Conservation (phyloP, 1,139 yeast genomes). For the Kodamaea sp. region DNA sequence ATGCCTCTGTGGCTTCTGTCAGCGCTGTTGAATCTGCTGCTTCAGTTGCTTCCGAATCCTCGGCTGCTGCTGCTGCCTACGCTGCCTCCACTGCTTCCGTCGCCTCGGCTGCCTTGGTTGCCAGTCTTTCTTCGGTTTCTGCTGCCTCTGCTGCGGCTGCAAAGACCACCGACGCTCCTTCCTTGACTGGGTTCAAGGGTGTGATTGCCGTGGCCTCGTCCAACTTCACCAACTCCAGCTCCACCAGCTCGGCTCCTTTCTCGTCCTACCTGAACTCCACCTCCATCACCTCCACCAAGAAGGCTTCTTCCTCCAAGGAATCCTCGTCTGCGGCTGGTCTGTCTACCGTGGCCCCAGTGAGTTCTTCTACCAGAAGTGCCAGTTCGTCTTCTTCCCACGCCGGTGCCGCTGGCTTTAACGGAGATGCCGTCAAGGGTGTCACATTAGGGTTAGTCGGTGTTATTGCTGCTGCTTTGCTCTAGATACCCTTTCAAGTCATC, state of each 20-base stretch:
- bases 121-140: slow-evolving; percentile 17
- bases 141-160: slow-evolving; percentile 20
- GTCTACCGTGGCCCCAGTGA: slow-evolving; percentile 7
- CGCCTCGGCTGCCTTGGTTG: slow-evolving; percentile 13
- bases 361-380: slow-evolving; percentile 22
- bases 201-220: slow-evolving; percentile 49
- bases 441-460: slow-evolving; percentile 54
- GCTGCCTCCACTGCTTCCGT: slow-evolving; percentile 15
- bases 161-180: slow-evolving; percentile 17
- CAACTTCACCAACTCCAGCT: slow-evolving; percentile 24
- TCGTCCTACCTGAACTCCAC: slow-evolving; percentile 18
- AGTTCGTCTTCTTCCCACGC: slow-evolving; percentile 27
- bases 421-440: slow-evolving; percentile 37
- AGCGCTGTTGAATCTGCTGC: slow-evolving; percentile 14
- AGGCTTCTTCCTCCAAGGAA: slow-evolving; percentile 9
- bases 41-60: slow-evolving; percentile 11
- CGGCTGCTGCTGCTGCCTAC: slow-evolving; percentile 16
- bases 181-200: slow-evolving; percentile 43
- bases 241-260: slow-evolving; percentile 20
- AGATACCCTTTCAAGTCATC: slow-evolving; percentile 8
- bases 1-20: slow-evolving; percentile 14
- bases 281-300: slow-evolving; percentile 13
- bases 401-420: slow-evolving; percentile 34
- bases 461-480: slow-evolving; percentile 51
- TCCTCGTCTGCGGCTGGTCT: slow-evolving; percentile 2